phyloP scores from a whole-genome alignment of 805 yeast genomes.

The Candida piceae region DNA sequence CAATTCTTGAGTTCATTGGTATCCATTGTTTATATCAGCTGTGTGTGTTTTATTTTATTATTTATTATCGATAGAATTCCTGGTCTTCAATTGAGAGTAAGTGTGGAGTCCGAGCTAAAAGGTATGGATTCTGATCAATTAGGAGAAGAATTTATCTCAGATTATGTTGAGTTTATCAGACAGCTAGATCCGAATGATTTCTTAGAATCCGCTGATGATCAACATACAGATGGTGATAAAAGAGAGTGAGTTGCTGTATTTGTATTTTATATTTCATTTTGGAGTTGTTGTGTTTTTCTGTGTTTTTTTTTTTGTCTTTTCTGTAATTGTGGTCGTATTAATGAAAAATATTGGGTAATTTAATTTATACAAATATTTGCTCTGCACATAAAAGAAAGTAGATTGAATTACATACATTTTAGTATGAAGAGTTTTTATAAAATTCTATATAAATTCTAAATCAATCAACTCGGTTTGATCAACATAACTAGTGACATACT shows the following conservation, averaged over 20 bases:
- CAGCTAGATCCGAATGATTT: slow-evolving; percentile 43
- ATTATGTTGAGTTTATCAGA: slow-evolving; percentile 85
- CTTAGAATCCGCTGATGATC: slow-evolving; percentile 4
- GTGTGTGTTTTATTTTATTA: slow-evolving; percentile 55
- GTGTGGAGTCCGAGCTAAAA: slow-evolving; percentile 64
- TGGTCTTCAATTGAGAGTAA: slow-evolving; percentile 67
- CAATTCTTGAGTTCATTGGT: slow-evolving; percentile 42
- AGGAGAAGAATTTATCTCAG: slow-evolving; percentile 81
- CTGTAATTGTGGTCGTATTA: too few species aligned
- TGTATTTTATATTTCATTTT: too few species aligned
- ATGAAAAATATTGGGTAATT: too few species aligned
- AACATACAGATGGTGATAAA: neutral
- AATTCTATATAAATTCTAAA: slow-evolving; percentile 2
- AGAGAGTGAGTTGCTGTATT: neutral
- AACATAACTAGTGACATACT: slow-evolving; percentile 34
- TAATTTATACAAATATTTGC: too few species aligned
- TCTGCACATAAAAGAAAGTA: too few species aligned
- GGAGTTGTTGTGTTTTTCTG: too few species aligned
- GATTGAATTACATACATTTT: too few species aligned
- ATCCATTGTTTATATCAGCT: slow-evolving; percentile 59
- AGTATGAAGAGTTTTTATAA: neutral
- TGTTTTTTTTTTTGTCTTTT: too few species aligned
- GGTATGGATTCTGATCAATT: slow-evolving; percentile 89
- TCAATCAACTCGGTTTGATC: slow-evolving; percentile 18
- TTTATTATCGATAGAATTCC: slow-evolving; percentile 69